A percentile compares a stretch with the other conserved stretches of the same genome.
Conservation (phyloP, 257 asterid genomes). For the Solanum lycopersicoides region DNA sequence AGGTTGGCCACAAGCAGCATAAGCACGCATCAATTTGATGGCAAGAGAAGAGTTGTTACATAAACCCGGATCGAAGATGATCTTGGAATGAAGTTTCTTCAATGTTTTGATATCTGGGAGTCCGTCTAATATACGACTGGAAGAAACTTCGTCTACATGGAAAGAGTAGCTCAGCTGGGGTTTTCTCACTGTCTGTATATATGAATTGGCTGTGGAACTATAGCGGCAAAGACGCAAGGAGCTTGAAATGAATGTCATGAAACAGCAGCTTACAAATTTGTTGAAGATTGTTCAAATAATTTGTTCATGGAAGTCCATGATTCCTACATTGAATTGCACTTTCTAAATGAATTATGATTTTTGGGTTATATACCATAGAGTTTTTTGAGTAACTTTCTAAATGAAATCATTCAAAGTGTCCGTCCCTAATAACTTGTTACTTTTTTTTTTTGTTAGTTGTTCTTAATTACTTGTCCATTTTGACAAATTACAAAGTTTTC, state of each 20-base stretch:
- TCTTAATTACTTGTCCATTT: no score
- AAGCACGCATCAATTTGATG: constrained; percentile 72
- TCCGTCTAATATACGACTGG: constrained; percentile 29
- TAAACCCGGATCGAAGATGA: constrained; percentile 30
- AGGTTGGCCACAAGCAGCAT: constrained; percentile 48
- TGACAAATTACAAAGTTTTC: no score
- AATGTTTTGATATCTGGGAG: constrained; percentile 45
- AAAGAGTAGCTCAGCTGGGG: neutral
- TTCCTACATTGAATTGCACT: neutral
- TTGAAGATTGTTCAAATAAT: neutral
- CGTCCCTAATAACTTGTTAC: no score
- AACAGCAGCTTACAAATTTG: neutral
- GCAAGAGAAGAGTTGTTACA: constrained; percentile 39
- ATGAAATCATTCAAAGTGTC: no score
- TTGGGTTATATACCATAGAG: no score
- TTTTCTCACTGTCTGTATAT: neutral
- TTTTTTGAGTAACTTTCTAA: no score
- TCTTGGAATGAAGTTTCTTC: constrained; percentile 39
- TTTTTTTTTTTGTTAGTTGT: no score
- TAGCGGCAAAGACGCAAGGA: constrained; percentile 29
- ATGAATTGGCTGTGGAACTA: constrained; percentile 12
- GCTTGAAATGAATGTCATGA: neutral
- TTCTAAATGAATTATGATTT: no score
- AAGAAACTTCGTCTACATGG: neutral
- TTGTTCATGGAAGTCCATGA: neutral